phyloP scores from a whole-genome alignment of 139 green algal species.

The Haematococcus lacustris region DNA sequence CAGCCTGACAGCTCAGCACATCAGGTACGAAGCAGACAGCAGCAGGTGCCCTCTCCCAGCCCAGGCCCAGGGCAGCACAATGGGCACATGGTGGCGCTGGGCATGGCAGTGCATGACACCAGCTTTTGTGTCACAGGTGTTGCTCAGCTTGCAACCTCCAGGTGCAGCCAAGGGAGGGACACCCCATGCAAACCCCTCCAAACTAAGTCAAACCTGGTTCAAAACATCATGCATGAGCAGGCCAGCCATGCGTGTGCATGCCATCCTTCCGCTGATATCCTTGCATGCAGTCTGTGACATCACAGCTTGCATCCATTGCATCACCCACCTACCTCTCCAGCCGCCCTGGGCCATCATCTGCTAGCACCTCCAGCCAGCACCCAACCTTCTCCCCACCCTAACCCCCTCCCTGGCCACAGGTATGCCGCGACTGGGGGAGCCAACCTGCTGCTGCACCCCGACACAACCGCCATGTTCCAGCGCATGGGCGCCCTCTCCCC shows the following conservation, averaged over 20 bases:
- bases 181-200: too few species aligned
- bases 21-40: background rate
- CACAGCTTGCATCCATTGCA: background rate
- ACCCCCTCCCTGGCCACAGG: too few species aligned
- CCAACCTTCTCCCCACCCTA: too few species aligned
- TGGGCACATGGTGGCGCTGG: background rate
- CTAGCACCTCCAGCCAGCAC: too few species aligned
- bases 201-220: too few species aligned
- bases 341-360: too few species aligned
- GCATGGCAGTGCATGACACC: background rate
- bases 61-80: background rate
- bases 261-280: background rate
- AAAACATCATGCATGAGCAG: too few species aligned
- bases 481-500: conserved; percentile 56
- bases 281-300: background rate
- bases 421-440: conserved; percentile 65
- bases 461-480: conserved; percentile 67
- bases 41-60: too few species aligned
- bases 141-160: background rate
- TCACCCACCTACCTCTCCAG: background rate
- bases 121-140: background rate
- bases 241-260: too few species aligned
- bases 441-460: conserved; percentile 65
- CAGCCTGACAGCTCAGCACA: conserved; percentile 6
- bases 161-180: background rate